These are phyloP conservation scores for Debaryomyces udenii DNA, from an alignment of 1,139 yeast genomes.

Conservation along the genomic window DNA sequence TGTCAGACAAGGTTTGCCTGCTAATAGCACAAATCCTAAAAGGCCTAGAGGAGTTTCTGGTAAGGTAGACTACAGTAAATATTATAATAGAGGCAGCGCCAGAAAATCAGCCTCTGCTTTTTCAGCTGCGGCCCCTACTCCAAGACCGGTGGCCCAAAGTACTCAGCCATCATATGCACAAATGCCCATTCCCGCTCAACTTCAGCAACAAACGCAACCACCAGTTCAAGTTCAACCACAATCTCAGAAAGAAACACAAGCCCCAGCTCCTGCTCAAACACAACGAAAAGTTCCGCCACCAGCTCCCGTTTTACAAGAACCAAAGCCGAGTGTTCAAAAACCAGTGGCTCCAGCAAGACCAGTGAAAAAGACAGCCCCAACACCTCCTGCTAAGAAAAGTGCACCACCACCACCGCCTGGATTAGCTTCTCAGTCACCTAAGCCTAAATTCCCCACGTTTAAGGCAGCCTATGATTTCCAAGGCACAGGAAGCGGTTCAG, in stretches of 20 bases:
- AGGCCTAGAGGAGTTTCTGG: constrained; percentile 59
- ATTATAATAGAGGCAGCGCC: constrained; percentile 40
- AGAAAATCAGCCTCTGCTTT: constrained; percentile 13
- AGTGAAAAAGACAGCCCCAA: constrained; percentile 39
- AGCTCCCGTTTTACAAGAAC: constrained; percentile 14
- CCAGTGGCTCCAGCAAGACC: constrained; percentile 26
- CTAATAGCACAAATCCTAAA: constrained; percentile 66
- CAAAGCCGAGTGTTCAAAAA: constrained; percentile 8
- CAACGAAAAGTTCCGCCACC: constrained; percentile 28
- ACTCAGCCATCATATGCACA: constrained; percentile 8
- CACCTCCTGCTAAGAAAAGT: constrained; percentile 46
- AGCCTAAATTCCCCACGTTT: constrained; percentile 75
- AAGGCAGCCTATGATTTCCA: constrained; percentile 88
- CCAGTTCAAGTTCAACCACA: background rate
- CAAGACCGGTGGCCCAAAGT: constrained; percentile 2
- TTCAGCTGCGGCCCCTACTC: constrained; percentile 16
- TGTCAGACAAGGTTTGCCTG: constrained; percentile 80
- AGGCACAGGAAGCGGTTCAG: constrained; percentile 80
- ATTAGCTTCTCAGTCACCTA: constrained; percentile 59
- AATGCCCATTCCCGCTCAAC: constrained; percentile 7
- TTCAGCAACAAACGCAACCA: constrained; percentile 11
- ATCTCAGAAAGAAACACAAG: constrained; percentile 8
- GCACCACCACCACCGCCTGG: constrained; percentile 56
- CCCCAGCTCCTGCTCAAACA: constrained; percentile 8
- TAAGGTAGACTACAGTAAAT: constrained; percentile 48